Evolutionary conservation across 169 alveolate species (phyloP), one percentile per base, ranked within the genome.

Genomic region (Ichthyophthirius multifiliis): DNA sequence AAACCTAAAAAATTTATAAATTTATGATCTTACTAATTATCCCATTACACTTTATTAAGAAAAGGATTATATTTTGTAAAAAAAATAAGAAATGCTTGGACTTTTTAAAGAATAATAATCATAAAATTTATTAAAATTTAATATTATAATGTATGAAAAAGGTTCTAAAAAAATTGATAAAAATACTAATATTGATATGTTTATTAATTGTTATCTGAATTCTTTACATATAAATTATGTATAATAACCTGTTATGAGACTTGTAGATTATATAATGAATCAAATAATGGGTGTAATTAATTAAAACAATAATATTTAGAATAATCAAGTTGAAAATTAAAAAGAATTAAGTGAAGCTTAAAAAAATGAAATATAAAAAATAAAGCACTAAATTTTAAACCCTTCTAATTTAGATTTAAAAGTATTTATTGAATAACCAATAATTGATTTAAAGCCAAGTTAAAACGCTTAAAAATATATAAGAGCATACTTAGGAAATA

Each of bases 231-330:
- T 81, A 15, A 63, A 81, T 73, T 74, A 37, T 6, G 55, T 81
- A 76, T 71, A 71, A 82, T 20, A 81, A 43, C 86, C 86, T 3
- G 82, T 73, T 13, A 55, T 81, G 46, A 47, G 86, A 35, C 43
- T 81, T 2, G 32, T 81, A 4, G 86, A 81, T 71, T 81, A 48
- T 43, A 47, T 71, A 3, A 37, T 81, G 6, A 65, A 47, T 16
- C 43, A 81, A 39, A n/a, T 71, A 48, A 31, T 81, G 15, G 76
- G 76, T 81, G 76, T 76, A 10, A 55, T 55, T 55, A 23, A 39
- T 13, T 45, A 46, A 44, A 31, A 45, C 18, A 43, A 71, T 18
- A 30, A 34, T 5, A 37, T 34, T 15, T 12, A 65, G 12, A 43
- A 81, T 41, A 31, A 73, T 12, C 47, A 47, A 9, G 63, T 47